These are phyloP conservation scores for Cutaneotrichosporon dermatis DNA, from an alignment of 1,284 basidiomycete genomes.

Conservation along the genomic window DNA sequence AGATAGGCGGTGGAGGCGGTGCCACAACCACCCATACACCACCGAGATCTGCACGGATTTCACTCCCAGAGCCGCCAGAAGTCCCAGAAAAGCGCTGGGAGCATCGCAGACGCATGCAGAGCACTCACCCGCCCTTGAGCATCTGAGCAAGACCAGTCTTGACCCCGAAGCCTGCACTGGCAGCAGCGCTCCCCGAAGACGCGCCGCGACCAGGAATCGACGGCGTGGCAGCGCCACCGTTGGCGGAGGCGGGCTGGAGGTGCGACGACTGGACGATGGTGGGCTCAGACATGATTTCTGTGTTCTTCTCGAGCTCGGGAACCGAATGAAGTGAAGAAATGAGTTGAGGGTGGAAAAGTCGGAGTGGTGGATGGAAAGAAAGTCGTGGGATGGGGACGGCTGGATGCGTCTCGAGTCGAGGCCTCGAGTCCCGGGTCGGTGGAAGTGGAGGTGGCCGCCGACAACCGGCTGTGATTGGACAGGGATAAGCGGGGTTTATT, in stretches of 20 bases:
- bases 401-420: too few relatives aligned
- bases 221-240: slow-evolving; percentile 13
- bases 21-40: too few relatives aligned
- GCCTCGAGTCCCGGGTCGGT: too few relatives aligned
- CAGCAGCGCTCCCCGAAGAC: slow-evolving; percentile 31
- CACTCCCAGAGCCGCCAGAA: too few relatives aligned
- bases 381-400: too few relatives aligned
- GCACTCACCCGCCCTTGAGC: slow-evolving; percentile 67
- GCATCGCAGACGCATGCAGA: background rate
- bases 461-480: too few relatives aligned
- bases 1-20: too few relatives aligned
- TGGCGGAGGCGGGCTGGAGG: slow-evolving; percentile 3
- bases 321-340: background rate
- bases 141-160: slow-evolving; percentile 93
- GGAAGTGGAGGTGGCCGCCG: too few relatives aligned
- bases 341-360: background rate
- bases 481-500: too few relatives aligned
- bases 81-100: background rate
- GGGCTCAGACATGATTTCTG: slow-evolving; percentile 19
- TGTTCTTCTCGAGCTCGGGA: too few relatives aligned
- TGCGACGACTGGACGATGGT: slow-evolving; percentile 14
- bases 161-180: slow-evolving; percentile 74
- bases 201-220: slow-evolving; percentile 13
- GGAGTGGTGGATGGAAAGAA: background rate
- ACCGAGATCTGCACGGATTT: too few relatives aligned